Conservation (phyloP, 192 early-diverging fungal genomes). For the Podila epicladia region DNA sequence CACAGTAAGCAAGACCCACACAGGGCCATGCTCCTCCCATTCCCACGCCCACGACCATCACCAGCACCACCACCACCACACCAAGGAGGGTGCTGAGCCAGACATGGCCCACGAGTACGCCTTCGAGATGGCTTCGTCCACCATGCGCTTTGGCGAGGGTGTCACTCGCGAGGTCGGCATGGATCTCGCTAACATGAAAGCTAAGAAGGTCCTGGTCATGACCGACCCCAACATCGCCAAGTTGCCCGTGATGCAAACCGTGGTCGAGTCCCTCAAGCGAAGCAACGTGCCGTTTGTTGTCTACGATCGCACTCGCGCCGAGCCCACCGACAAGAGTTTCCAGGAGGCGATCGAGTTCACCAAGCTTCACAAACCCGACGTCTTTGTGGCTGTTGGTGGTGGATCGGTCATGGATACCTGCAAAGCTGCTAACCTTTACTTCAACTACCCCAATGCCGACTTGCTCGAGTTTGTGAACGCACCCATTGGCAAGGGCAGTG, state of each 20-base stretch:
- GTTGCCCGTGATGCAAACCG: conserved; percentile 78
- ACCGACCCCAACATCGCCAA: conserved; percentile 81
- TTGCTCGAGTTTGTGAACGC: conserved; percentile 94
- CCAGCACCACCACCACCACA: neutral
- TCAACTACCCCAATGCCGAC: conserved; percentile 81
- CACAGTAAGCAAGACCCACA: conserved; percentile 9
- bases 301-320: conserved; percentile 82
- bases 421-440: conserved; percentile 92
- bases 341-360: conserved; percentile 85
- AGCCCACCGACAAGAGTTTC: conserved; percentile 87
- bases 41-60: conserved; percentile 25
- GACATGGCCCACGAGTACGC: conserved; percentile 68
- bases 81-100: neutral
- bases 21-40: conserved; percentile 7
- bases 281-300: conserved; percentile 75
- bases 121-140: conserved; percentile 90
- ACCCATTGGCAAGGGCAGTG: conserved; percentile 87
- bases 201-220: conserved; percentile 87
- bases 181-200: conserved; percentile 81
- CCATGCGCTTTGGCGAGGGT: conserved; percentile 86
- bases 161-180: conserved; percentile 87
- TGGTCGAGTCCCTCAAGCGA: conserved; percentile 77
- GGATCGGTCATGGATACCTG: conserved; percentile 92
- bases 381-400: conserved; percentile 91
- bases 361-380: conserved; percentile 77